Evolutionary conservation across 1,284 basidiomycete genomes (phyloP).

Genomic region (Melampsora americana): DNA sequence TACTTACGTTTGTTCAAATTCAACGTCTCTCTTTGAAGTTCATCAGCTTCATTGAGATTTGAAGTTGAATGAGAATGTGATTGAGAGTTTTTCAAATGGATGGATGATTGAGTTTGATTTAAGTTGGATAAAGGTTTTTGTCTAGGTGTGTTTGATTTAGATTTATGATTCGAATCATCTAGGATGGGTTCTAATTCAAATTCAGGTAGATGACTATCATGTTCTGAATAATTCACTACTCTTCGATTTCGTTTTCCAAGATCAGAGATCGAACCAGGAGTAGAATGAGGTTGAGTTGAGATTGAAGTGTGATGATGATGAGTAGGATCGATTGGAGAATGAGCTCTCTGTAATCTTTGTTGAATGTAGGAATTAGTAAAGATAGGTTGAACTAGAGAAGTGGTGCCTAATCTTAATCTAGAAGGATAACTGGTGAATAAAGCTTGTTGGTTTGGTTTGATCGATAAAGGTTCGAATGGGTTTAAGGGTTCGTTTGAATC

Average conservation of each 20-base stretch:
- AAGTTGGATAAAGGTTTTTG: background rate
- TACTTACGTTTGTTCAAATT: constrained; percentile 25
- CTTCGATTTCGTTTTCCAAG: constrained; percentile 52
- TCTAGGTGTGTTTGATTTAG: constrained; percentile 1
- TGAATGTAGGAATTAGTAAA: constrained; percentile 56
- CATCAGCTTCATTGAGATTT: background rate
- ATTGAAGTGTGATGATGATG: background rate
- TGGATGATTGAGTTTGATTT: background rate
- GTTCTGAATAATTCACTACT: constrained; percentile 83
- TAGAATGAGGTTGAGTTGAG: background rate
- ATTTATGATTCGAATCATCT: constrained; percentile 9
- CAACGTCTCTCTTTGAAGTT: background rate
- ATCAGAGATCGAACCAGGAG: background rate
- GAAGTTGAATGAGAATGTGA: background rate
- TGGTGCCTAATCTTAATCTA: constrained; percentile 84
- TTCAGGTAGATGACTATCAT: constrained; percentile 74
- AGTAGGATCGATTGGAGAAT: constrained; percentile 21
- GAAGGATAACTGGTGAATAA: constrained; percentile 79
- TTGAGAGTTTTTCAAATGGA: background rate
- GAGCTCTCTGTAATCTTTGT: constrained; percentile 46
- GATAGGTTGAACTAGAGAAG: constrained; percentile 87
- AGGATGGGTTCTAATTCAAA: constrained; percentile 38
- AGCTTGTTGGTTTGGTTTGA: constrained; percentile 62
- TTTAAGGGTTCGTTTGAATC: constrained; percentile 9
- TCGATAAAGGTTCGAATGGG: constrained; percentile 5